phyloP scores from a whole-genome alignment of 2,329 filamentous ascomycete species.

The Claviceps sp. region DNA sequence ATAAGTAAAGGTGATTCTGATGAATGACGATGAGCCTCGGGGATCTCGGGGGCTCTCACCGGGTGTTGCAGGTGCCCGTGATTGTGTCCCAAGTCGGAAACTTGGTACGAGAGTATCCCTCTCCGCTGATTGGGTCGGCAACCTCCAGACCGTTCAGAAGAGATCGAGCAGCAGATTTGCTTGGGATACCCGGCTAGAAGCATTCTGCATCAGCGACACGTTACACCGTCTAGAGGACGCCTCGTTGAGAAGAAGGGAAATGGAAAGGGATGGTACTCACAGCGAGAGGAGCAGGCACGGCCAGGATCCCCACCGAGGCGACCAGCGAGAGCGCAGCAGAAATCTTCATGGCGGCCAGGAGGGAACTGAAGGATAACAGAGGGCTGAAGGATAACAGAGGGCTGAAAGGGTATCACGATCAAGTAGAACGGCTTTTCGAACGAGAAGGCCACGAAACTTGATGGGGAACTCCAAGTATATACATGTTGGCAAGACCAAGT shows the following conservation, averaged over 20 bases:
- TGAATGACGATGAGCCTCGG: neutral
- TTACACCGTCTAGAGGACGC: neutral
- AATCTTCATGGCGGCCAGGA: slow-evolving; percentile 16
- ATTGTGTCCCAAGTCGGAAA: slow-evolving; percentile 63
- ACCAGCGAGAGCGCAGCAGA: slow-evolving; percentile 15
- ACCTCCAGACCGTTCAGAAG: slow-evolving; percentile 48
- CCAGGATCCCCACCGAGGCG: slow-evolving; percentile 14
- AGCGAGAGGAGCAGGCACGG: slow-evolving; percentile 14
- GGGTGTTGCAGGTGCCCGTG: slow-evolving; percentile 54
- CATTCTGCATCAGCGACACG: neutral
- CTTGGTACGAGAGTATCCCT: slow-evolving; percentile 48
- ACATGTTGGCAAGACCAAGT: too few species aligned
- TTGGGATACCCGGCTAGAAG: slow-evolving; percentile 47
- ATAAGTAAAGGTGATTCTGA: neutral
- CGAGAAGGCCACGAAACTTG: too few species aligned
- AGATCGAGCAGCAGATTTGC: slow-evolving; percentile 38
- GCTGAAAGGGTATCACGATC: too few species aligned
- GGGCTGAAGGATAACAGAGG: too few species aligned
- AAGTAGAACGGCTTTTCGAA: too few species aligned
- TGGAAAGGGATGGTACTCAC: slow-evolving; percentile 8
- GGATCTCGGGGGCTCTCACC: slow-evolving; percentile 19
- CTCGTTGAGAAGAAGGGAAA: neutral
- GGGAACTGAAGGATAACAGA: too few species aligned
- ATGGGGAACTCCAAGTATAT: too few species aligned
- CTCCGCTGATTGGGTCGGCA: slow-evolving; percentile 36